Evolutionary conservation across 495 filamentous ascomycete species (phyloP), one percentile per base, ranked within the genome.

Genomic region (Talaromyces borbonicus): DNA sequence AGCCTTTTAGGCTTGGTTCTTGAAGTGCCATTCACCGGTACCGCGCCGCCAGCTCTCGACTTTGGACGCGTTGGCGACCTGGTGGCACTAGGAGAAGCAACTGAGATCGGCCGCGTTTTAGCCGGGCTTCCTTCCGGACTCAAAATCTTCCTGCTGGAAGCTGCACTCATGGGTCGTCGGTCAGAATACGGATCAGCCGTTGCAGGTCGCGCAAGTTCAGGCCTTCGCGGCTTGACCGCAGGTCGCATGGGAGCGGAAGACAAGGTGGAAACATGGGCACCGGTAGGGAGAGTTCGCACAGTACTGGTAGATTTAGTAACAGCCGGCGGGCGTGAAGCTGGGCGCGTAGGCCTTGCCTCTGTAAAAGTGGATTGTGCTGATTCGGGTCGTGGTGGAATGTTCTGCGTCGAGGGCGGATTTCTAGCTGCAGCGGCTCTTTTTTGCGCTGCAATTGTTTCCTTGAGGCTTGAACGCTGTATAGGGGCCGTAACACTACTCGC

Each of bases 371-470:
- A 66, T 42, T 84, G 84, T 40, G 84, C 85, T 23, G 87, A 90
- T 44, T 75, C 83, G 4, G 87, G 84, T 12, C 86, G 77, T 31
- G 81, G 68, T 15, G 79, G 81, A 14, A 84, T 54, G 31, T 72
- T 74, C 8, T 38, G 35, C 4, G 35, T 7, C 14, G 32, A 20
- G 16, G n/a, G n/a, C n/a, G 22, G 5, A 58, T 73, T 82, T 20
- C 73, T 62, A 45, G 73, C 72, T 41, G 77, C 63, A 30, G 76
- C 74, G 22, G 76, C 77, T 56, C 78, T 85, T 65, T 88, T 90
- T 49, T 88, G 82, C 4, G 86, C 87, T 45, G 89, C 71, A 65
- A 95, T 90, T 6, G 84, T 77, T 48, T 95, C 89, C 48, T 69
- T 87, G 61, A 81, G 75, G 61, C 66, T 77, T 49, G 67, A 72